phyloP scores from a whole-genome alignment of 257 asterid genomes.

The Plectranthus barbatus region DNA sequence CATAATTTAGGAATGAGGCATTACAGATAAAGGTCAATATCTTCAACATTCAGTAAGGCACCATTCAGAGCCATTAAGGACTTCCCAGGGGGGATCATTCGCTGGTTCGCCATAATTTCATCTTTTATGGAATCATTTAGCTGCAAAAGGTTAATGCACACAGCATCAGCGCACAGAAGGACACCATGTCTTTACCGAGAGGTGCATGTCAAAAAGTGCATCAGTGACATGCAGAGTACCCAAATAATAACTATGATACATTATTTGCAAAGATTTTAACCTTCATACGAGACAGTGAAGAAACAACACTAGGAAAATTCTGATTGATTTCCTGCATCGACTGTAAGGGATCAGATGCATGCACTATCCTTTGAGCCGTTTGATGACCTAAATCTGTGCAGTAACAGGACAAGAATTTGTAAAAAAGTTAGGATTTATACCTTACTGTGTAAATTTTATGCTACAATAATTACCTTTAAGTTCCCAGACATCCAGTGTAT shows the following conservation, averaged over 20 bases:
- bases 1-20: slow-evolving; percentile 26
- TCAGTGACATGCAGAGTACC: slow-evolving; percentile 9
- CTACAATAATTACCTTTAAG: slow-evolving; percentile 60
- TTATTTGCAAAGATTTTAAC: slow-evolving; percentile 31
- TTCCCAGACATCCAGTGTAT: slow-evolving; percentile 91
- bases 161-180: slow-evolving; percentile 21
- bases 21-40: slow-evolving; percentile 92
- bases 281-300: slow-evolving; percentile 94
- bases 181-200: slow-evolving; percentile 4
- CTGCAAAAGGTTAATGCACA: slow-evolving; percentile 41
- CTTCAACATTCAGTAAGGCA: slow-evolving; percentile 89
- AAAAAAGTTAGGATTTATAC: background rate
- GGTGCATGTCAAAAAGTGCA: no score
- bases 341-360: slow-evolving; percentile 94
- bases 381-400: slow-evolving; percentile 90
- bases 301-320: slow-evolving; percentile 87
- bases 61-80: slow-evolving; percentile 97
- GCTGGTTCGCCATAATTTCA: slow-evolving; percentile 85
- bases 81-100: slow-evolving; percentile 98
- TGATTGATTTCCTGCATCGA: slow-evolving; percentile 94
- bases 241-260: slow-evolving; percentile 3
- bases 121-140: slow-evolving; percentile 89
- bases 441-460: background rate
- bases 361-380: slow-evolving; percentile 96
- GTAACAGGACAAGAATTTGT: slow-evolving; percentile 12